These are phyloP conservation scores for Penicillium steckii DNA, from an alignment of 495 filamentous ascomycete species.

Conservation along the genomic window DNA sequence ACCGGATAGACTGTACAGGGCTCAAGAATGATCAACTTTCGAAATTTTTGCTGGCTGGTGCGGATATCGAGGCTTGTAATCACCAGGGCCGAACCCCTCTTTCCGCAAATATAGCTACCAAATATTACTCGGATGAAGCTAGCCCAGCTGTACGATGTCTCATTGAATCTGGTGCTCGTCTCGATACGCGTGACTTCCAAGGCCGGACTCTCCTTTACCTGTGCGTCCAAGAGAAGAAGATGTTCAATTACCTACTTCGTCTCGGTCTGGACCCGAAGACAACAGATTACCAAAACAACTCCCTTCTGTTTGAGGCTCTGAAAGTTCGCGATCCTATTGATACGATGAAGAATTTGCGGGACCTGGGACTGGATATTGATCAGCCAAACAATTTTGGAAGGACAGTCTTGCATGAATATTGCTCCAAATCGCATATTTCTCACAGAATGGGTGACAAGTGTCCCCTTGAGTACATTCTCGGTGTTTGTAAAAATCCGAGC, in stretches of 20 bases:
- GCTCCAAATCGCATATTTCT: neutral
- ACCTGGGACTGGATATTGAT: conserved; percentile 10
- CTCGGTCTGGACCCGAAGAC: conserved; percentile 9
- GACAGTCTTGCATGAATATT: conserved; percentile 14
- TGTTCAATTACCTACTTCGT: conserved; percentile 1
- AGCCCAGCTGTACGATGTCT: conserved; percentile 4
- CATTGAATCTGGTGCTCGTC: conserved; percentile 7
- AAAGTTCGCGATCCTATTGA: neutral
- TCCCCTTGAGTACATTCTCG: conserved; percentile 11
- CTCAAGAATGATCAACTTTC: neutral
- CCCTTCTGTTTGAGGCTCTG: conserved; percentile 11
- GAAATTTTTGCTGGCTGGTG: conserved; percentile 17
- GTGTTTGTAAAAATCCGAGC: conserved; percentile 3
- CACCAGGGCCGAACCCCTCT: conserved; percentile 13
- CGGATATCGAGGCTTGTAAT: conserved; percentile 17
- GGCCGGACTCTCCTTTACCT: conserved; percentile 18
- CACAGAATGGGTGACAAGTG: neutral
- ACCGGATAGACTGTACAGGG: conserved; percentile 4
- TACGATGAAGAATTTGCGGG: conserved; percentile 1
- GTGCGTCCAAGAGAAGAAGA: neutral
- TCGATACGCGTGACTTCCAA: conserved; percentile 18
- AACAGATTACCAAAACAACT: conserved; percentile 15
- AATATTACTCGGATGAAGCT: neutral
- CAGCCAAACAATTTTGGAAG: conserved; percentile 13
- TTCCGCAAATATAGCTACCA: conserved; percentile 1